A percentile compares a stretch with the other conserved stretches of the same genome.
Conservation (phyloP, 2,329 filamentous ascomycete genomes). For the Pseudomassariella vexata region DNA sequence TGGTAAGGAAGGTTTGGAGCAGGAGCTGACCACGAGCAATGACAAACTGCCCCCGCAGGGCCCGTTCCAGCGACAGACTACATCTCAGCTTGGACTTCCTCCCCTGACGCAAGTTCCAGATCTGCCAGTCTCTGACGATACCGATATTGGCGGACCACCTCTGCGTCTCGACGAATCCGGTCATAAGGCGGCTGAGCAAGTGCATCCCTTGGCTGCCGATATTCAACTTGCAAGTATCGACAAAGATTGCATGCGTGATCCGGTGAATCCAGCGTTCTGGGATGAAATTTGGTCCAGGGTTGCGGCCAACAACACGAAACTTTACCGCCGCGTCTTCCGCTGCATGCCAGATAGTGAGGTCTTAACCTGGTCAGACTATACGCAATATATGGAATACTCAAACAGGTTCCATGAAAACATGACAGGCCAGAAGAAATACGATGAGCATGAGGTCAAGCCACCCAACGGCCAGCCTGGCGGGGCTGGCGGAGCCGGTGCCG, state of each 20-base stretch:
- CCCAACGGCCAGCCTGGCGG: slow-evolving; percentile 19
- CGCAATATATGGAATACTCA: slow-evolving; percentile 72
- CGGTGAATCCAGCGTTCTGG: slow-evolving; percentile 74
- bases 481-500: slow-evolving; percentile 10
- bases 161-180: slow-evolving; percentile 48
- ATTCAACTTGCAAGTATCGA: slow-evolving; percentile 70
- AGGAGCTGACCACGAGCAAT: slow-evolving; percentile 29
- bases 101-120: slow-evolving; percentile 64
- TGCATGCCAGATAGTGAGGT: slow-evolving; percentile 97
- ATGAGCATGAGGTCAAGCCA: slow-evolving; percentile 42
- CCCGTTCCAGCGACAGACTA: slow-evolving; percentile 52
- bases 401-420: slow-evolving; percentile 69
- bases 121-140: slow-evolving; percentile 67
- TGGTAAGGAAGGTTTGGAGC: slow-evolving; percentile 26
- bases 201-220: slow-evolving; percentile 56
- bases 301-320: slow-evolving; percentile 90
- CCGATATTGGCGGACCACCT: slow-evolving; percentile 75
- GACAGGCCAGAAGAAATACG: slow-evolving; percentile 49
- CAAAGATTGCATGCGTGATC: slow-evolving; percentile 92
- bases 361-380: slow-evolving; percentile 87
- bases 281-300: slow-evolving; percentile 82
- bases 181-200: slow-evolving; percentile 34
- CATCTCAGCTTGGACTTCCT: slow-evolving; percentile 62
- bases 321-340: slow-evolving; percentile 89
- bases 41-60: slow-evolving; percentile 54